These are phyloP conservation scores for Aspergillus sp. DNA, from an alignment of 2,329 filamentous ascomycete genomes.

Conservation along the genomic window DNA sequence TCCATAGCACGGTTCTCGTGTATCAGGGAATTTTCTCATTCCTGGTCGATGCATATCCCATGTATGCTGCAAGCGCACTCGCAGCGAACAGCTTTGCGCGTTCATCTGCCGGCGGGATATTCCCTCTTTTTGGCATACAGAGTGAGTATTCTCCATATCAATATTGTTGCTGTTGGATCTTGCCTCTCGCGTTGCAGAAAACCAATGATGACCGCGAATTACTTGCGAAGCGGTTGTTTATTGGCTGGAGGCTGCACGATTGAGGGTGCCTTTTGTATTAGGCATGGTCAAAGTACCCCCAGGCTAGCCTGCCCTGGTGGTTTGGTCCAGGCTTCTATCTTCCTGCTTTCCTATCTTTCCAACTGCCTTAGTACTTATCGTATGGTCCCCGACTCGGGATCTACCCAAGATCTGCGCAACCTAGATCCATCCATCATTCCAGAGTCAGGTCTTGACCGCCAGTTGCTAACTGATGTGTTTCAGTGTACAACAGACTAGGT, in stretches of 20 bases:
- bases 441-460: slow-evolving; percentile 10
- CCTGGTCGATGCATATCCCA: slow-evolving; percentile 63
- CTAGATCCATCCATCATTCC: background rate
- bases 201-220: too few relatives aligned
- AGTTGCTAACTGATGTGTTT: slow-evolving; percentile 22
- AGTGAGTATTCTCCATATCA: slow-evolving; percentile 30
- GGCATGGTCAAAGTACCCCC: too few relatives aligned
- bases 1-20: slow-evolving; percentile 66
- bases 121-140: slow-evolving; percentile 71
- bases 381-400: slow-evolving; percentile 8
- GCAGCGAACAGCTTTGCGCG: slow-evolving; percentile 81
- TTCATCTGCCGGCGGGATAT: slow-evolving; percentile 74
- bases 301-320: too few relatives aligned
- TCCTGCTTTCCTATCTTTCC: background rate
- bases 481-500: slow-evolving; percentile 49
- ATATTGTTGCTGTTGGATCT: background rate
- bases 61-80: slow-evolving; percentile 60
- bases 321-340: too few relatives aligned
- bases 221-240: too few relatives aligned
- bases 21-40: slow-evolving; percentile 89
- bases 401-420: slow-evolving; percentile 9
- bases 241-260: too few relatives aligned
- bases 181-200: too few relatives aligned
- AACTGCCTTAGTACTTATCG: background rate
- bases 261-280: too few relatives aligned